Evolutionary conservation across 768 basidiomycete genomes (phyloP).

Genomic region (Amanita pseudoporphyria): DNA sequence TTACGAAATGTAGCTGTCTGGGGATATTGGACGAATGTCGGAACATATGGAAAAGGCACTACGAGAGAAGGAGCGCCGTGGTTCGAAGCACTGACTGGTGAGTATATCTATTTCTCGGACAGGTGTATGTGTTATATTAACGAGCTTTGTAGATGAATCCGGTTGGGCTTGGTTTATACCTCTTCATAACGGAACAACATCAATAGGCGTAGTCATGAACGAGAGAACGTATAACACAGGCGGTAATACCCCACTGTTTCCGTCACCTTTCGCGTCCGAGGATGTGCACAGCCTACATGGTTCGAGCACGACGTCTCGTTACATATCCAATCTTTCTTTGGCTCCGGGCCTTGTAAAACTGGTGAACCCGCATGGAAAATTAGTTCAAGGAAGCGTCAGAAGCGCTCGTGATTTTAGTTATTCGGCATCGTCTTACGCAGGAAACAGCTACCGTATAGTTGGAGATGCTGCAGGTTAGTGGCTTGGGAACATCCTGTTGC

Average conservation of each 20-base stretch:
- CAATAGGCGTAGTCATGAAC: constrained; percentile 54
- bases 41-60: constrained; percentile 41
- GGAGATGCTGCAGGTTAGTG: constrained; percentile 56
- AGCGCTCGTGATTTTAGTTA: constrained; percentile 58
- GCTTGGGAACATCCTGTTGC: background rate
- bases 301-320: constrained; percentile 27
- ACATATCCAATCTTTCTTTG: constrained; percentile 33
- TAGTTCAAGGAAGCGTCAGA: constrained; percentile 34
- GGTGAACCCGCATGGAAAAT: constrained; percentile 26
- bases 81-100: constrained; percentile 67
- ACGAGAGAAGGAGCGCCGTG: constrained; percentile 47
- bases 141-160: constrained; percentile 38
- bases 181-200: constrained; percentile 53
- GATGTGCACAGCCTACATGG: constrained; percentile 15
- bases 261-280: constrained; percentile 20
- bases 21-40: constrained; percentile 62
- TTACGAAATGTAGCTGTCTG: constrained; percentile 69
- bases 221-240: constrained; percentile 37
- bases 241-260: constrained; percentile 17
- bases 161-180: constrained; percentile 72
- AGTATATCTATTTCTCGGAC: constrained; percentile 10
- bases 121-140: background rate
- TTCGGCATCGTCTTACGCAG: constrained; percentile 48
- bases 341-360: constrained; percentile 37
- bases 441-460: constrained; percentile 45